These are phyloP conservation scores for Gynochthodes officinalis DNA, from an alignment of 257 asterid genomes.

Conservation along the genomic window DNA sequence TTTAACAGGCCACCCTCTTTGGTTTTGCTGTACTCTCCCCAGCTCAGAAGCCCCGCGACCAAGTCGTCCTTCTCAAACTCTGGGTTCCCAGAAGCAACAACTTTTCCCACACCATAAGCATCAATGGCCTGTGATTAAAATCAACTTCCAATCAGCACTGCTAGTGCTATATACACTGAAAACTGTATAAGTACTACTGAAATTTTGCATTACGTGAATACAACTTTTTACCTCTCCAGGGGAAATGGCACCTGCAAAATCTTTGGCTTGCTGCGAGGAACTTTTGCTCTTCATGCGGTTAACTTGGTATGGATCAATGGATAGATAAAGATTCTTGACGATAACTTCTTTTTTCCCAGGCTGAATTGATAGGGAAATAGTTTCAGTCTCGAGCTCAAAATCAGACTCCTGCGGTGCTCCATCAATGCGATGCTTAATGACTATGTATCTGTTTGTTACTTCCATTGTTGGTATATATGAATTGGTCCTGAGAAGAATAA, in stretches of 20 bases:
- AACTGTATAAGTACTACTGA: too few relatives aligned
- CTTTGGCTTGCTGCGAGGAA: conserved; percentile 42
- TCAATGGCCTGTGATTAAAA: conserved; percentile 36
- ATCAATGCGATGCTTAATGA: conserved; percentile 26
- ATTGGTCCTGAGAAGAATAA: too few relatives aligned
- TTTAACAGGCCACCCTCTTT: conserved; percentile 47
- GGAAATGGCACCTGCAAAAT: conserved; percentile 30
- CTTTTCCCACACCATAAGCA: conserved; percentile 66
- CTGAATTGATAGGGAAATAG: conserved; percentile 11
- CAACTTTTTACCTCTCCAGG: conserved; percentile 40
- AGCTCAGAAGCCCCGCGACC: conserved; percentile 58
- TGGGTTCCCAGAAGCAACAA: conserved; percentile 49
- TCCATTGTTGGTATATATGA: conserved; percentile 15
- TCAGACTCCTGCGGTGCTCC: conserved; percentile 34
- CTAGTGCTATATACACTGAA: too few relatives aligned
- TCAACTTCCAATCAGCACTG: not conserved
- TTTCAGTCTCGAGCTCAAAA: conserved; percentile 31
- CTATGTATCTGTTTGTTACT: conserved; percentile 22
- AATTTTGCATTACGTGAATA: too few relatives aligned
- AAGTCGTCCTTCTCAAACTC: conserved; percentile 48
- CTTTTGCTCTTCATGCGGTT: conserved; percentile 58
- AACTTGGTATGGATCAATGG: conserved; percentile 70
- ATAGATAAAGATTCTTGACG: conserved; percentile 51
- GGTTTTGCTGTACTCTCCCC: conserved; percentile 69
- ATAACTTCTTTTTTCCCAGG: conserved; percentile 28